Evolutionary conservation across 495 filamentous ascomycete genomes (phyloP), one percentile per base, ranked within the genome.

Genomic region (Trichocladium antarcticum): DNA sequence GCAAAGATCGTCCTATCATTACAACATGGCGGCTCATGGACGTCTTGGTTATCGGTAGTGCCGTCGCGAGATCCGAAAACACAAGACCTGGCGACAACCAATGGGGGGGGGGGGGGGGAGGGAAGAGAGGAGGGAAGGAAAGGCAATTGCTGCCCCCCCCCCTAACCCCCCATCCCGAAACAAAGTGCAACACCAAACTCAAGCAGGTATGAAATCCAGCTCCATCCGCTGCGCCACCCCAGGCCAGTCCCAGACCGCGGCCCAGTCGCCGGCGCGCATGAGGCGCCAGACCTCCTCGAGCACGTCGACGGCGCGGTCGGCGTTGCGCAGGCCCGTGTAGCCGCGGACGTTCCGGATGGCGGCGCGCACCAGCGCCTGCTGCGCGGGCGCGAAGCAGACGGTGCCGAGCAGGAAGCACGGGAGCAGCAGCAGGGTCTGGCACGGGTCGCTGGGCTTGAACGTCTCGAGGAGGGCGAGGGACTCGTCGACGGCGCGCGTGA

Each of bases 351-450:
- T 74, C 2, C 76, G 73, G 52, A 95, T 79, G 12, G 86, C 85
- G 28, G 68, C 68, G 2, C 77, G 72, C 19, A 94, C 79, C 17
- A 81, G 75, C 21, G 83, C 78, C 21, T 87, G 79, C 51, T 93
- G 86, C 3, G 61, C 55, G 0, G 74, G 68, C 8, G 79, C 65
- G 61, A 95, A 94, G 8, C 85, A 84, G 0, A 87, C 87, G 55
- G 85, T 89, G 15, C 88, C 88, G n/a, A 95, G 76, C 0, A 95
- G 68, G 61, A 95, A 89, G 29, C 88, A 75, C 6, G 89, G 89
- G 67, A 93, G 84, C 0, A 95, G 70, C n/a, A 95, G 78, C 40
- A 94, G 79, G 19, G 83, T 86, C 54, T 89, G 87, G 6, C 68
- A 68, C 0, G 72, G 71, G 44, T 78, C 75, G 43, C 65, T 68